Conservation (phyloP, 495 filamentous ascomycete genomes). For the Tuber aestivum region DNA sequence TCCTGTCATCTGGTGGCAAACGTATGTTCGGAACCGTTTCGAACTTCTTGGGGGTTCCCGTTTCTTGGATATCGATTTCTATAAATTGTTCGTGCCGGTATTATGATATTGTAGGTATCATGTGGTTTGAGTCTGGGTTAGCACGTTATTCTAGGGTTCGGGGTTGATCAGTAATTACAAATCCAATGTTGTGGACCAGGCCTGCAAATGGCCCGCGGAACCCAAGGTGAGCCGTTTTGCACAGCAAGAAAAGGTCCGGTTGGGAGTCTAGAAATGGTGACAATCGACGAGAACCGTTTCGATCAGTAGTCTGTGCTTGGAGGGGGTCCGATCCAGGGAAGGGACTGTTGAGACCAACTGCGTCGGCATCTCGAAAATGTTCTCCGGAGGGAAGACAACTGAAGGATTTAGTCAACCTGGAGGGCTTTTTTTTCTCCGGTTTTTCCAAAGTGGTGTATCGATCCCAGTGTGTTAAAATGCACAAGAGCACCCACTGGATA, state of each 20-base stretch:
- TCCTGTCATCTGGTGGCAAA: conserved; percentile 20
- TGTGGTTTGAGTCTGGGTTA: neutral
- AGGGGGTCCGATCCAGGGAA: neutral
- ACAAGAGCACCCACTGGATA: neutral
- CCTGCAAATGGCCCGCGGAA: neutral
- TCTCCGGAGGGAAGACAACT: conserved; percentile 9
- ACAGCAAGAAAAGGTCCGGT: neutral
- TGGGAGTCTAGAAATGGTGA: conserved; percentile 8
- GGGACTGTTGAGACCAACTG: conserved; percentile 7
- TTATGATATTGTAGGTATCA: too few relatives aligned
- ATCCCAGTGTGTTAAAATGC: neutral
- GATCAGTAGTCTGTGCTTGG: neutral
- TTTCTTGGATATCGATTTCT: conserved; percentile 17
- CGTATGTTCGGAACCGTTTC: conserved; percentile 6
- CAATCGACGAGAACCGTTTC: conserved; percentile 6
- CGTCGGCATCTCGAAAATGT: conserved; percentile 6
- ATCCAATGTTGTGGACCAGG: neutral
- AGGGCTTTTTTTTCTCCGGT: neutral
- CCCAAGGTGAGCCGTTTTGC: neutral
- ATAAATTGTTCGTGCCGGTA: neutral
- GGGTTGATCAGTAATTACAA: neutral
- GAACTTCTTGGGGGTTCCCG: conserved; percentile 6
- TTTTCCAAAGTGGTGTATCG: neutral
- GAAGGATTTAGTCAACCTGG: neutral
- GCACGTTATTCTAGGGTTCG: neutral